Evolutionary conservation across 2,329 filamentous ascomycete species (phyloP).

Genomic region (Xylaria sp.): DNA sequence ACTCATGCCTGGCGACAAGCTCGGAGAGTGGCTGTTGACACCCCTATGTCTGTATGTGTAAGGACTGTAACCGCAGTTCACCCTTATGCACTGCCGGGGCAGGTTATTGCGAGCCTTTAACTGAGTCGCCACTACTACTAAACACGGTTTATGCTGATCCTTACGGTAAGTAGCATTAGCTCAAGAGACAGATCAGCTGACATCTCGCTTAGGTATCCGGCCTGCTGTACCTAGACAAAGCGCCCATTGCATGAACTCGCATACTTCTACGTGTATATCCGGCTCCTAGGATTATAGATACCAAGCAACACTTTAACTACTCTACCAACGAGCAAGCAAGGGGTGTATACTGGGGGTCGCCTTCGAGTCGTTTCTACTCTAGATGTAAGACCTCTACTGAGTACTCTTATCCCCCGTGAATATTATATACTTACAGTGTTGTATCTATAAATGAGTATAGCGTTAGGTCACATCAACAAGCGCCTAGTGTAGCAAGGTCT

Average conservation of each 20-base stretch:
- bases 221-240: too few species aligned
- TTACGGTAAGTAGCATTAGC: too few species aligned
- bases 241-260: constrained; percentile 13
- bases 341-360: background rate
- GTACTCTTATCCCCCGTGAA: background rate
- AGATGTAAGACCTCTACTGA: background rate
- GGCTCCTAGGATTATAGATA: background rate
- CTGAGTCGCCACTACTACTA: background rate
- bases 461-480: constrained; percentile 5
- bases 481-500: background rate
- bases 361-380: background rate
- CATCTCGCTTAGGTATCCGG: background rate
- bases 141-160: background rate
- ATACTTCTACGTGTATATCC: constrained; percentile 2
- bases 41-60: background rate
- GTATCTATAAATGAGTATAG: background rate
- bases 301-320: too few species aligned
- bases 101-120: background rate
- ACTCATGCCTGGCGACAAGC: background rate
- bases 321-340: background rate
- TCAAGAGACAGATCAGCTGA: background rate
- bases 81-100: too few species aligned
- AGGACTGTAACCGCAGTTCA: background rate
- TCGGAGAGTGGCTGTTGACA: background rate
- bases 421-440: background rate